These are phyloP conservation scores for Plasmodium relictum DNA, from an alignment of 169 alveolate genomes.

Conservation along the genomic window DNA sequence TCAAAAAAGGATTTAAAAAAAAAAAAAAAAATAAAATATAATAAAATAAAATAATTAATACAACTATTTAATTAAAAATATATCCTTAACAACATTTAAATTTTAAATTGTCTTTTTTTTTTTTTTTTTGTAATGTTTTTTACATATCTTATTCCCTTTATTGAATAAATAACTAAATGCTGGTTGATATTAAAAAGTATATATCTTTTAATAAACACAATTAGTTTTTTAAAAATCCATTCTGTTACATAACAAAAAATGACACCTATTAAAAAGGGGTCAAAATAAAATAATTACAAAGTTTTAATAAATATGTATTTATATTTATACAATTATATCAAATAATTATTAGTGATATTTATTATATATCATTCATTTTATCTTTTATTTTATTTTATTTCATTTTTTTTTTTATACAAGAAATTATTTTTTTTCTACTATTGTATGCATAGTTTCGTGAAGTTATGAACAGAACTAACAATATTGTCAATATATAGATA, in stretches of 20 bases:
- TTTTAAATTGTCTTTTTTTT: conserved; percentile 1
- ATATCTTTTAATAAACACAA: conserved; percentile 28
- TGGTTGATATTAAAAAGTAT: conserved; percentile 8
- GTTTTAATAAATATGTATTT: conserved; percentile 8
- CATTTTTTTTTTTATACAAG: conserved; percentile 43
- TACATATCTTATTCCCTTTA: conserved; percentile 72
- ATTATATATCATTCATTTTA: not conserved
- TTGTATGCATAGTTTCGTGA: conserved; percentile 47
- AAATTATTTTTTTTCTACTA: conserved; percentile 56
- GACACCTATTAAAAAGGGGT: conserved; percentile 20
- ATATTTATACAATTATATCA: conserved; percentile 7
- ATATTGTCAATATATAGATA: conserved; percentile 20
- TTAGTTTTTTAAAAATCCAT: conserved; percentile 32
- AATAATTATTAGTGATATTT: too few relatives aligned
- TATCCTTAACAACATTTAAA: not conserved
- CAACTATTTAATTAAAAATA: not conserved
- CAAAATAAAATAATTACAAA: not conserved
- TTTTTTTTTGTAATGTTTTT: conserved; percentile 14
- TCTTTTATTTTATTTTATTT: not conserved
- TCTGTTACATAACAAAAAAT: conserved; percentile 51
- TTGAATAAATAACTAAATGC: conserved; percentile 30
- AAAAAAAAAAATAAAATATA: conserved; percentile 1
- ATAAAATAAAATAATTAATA: not conserved
- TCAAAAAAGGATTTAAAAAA: not conserved
- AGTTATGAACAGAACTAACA: conserved; percentile 51